Evolutionary conservation across 139 green algal genomes (phyloP), one percentile per base, ranked within the genome.

Genomic region (Chlamydomonas sphaeroides): DNA sequence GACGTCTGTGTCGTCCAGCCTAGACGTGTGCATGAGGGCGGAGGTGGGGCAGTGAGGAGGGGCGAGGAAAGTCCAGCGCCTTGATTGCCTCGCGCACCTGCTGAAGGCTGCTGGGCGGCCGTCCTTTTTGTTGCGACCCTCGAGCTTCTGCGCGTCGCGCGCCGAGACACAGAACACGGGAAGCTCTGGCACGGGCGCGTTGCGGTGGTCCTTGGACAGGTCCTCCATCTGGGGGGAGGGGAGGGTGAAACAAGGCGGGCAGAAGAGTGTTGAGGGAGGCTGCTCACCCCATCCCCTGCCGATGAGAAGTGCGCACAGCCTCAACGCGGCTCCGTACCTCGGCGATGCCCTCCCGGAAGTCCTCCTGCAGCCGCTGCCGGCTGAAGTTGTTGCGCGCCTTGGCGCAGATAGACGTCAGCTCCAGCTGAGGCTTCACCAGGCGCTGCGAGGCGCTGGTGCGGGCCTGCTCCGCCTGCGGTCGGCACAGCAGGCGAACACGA

Each of bases 321-420:
- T n/a, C n/a, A n/a, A n/a, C n/a, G n/a, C n/a, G n/a, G n/a, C n/a
- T n/a, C n/a, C 66, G 21, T 33, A 78, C 70, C 63, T 73, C 76
- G 21, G 21, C 26, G 5, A 71, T 35, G 35, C 76, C 76, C 56
- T 83, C 76, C 2, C 25, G 10, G 76, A 83, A 83, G 45, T 83
- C 63, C 30, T 32, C 3, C 45, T 66, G 63, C 32, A 83, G 41
- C 28, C 63, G 63, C 28, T 59, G 45, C 15, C 49, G 32, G 39
- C 48, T 83, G 63, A 41, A 83, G 38, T 39, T 3, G 45, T 83
- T 83, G 48, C 76, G 76, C 5, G 62, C 62, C 0, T 15, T 4
- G 30, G 76, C 76, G 41, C 67, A 74, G 28, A 59, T 26, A 14
- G 67, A 26, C 10, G 7, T 26, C 28, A 74, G 11, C 41, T 74